Evolutionary conservation across 192 early-diverging fungal genomes (phyloP).

Genomic region (Gigaspora rosea): DNA sequence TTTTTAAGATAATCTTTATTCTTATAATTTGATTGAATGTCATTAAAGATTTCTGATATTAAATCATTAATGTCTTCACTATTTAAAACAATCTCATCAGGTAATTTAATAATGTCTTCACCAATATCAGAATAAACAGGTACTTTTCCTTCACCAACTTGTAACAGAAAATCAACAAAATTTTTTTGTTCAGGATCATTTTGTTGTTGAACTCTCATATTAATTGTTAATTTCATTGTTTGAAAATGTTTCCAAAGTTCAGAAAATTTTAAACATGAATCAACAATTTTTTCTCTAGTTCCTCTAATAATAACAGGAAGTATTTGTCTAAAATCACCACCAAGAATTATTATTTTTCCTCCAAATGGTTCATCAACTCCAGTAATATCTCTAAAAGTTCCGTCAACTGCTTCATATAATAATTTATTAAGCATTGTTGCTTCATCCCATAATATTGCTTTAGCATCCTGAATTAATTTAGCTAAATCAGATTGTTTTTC

Average conservation of each 20-base stretch:
- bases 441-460: slow-evolving; percentile 46
- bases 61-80: too few species aligned
- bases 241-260: slow-evolving; percentile 16
- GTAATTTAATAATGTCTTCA: not conserved
- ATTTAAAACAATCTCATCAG: too few species aligned
- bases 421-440: slow-evolving; percentile 30
- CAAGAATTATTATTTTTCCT: not conserved
- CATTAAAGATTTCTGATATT: too few species aligned
- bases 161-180: too few species aligned
- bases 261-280: slow-evolving; percentile 35
- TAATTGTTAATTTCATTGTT: too few species aligned
- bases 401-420: slow-evolving; percentile 33
- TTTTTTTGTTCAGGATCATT: too few species aligned
- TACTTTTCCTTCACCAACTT: too few species aligned
- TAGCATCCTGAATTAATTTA: not conserved
- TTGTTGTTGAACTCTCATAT: too few species aligned
- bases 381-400: slow-evolving; percentile 32
- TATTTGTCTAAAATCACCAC: too few species aligned
- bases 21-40: too few species aligned
- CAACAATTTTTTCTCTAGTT: slow-evolving; percentile 27
- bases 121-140: not conserved
- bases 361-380: not conserved
- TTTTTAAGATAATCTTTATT: too few species aligned
- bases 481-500: too few species aligned
- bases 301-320: slow-evolving; percentile 33